phyloP scores from a whole-genome alignment of 1,139 yeast species.

The Saccharomyces uvarum region DNA sequence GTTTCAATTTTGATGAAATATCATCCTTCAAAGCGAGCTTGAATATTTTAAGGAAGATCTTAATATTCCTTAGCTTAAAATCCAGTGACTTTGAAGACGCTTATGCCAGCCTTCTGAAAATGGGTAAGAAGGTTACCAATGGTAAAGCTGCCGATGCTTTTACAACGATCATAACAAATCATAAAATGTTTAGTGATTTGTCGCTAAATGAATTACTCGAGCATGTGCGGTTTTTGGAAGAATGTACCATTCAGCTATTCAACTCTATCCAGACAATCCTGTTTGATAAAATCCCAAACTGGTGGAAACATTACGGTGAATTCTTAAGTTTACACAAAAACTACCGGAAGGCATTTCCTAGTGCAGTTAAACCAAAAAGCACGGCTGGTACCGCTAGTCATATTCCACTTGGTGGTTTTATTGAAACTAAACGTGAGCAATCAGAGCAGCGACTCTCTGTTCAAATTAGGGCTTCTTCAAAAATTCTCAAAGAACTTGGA shows the following conservation, averaged over 20 bases:
- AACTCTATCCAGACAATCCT: conserved; percentile 37
- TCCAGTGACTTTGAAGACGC: conserved; percentile 36
- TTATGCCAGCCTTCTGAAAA: conserved; percentile 15
- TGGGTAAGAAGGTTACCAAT: conserved; percentile 10
- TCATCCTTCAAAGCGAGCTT: conserved; percentile 32
- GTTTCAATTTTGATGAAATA: conserved; percentile 47
- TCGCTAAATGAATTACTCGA: conserved; percentile 12
- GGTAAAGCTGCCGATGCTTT: conserved; percentile 2
- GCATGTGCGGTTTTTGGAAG: conserved; percentile 21
- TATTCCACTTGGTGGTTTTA: conserved; percentile 26
- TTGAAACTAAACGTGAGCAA: conserved; percentile 37
- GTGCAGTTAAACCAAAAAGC: conserved; percentile 5
- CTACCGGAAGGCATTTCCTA: conserved; percentile 25
- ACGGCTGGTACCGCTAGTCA: conserved; percentile 3
- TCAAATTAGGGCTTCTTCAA: conserved; percentile 20
- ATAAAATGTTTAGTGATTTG: conserved; percentile 4
- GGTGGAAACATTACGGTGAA: conserved; percentile 45
- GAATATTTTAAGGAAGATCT: conserved; percentile 38
- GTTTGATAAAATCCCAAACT: conserved; percentile 37
- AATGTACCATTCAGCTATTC: conserved; percentile 35
- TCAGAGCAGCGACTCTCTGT: conserved; percentile 32
- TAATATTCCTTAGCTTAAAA: conserved; percentile 41
- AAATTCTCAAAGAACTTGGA: conserved; percentile 14
- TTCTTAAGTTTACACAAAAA: conserved; percentile 29
- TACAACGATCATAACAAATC: neutral